Evolutionary conservation across 345 rosid species (phyloP).

Genomic region (Lenwebbia sp.): DNA sequence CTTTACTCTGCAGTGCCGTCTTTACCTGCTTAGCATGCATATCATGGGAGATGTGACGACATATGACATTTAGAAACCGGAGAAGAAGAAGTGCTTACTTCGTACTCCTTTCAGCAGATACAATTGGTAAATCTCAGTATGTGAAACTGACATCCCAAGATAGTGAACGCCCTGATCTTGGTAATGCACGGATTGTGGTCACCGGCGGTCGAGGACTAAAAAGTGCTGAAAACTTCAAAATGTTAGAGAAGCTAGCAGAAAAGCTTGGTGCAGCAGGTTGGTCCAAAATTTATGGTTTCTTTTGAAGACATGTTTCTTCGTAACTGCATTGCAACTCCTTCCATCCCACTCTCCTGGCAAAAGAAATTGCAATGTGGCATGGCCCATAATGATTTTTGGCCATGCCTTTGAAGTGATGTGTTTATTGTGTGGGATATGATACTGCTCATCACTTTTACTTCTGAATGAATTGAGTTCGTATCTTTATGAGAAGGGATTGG

Average conservation of each 20-base stretch:
- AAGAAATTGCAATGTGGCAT: neutral
- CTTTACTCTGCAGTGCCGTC: neutral
- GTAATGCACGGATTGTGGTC: conserved; percentile 76
- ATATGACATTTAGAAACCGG: neutral
- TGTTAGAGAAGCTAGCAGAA: conserved; percentile 93
- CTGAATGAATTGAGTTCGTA: neutral
- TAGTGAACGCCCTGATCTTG: conserved; percentile 93
- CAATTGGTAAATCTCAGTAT: conserved; percentile 53
- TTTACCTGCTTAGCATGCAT: neutral
- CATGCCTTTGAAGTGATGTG: neutral
- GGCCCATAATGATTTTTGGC: neutral
- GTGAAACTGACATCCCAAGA: conserved; percentile 61
- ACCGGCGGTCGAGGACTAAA: conserved; percentile 92
- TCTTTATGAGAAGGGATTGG: neutral
- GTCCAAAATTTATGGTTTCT: neutral
- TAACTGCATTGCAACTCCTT: neutral
- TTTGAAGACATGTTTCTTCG: neutral
- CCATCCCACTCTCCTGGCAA: neutral
- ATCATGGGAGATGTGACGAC: neutral
- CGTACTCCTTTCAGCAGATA: conserved; percentile 29
- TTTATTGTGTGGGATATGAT: neutral
- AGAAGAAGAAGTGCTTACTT: neutral
- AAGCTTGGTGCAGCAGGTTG: conserved; percentile 97
- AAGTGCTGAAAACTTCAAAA: conserved; percentile 85
- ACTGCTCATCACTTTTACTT: neutral